phyloP scores from a whole-genome alignment of 108 stramenopile genomes.

The Cyclotella sp. region DNA sequence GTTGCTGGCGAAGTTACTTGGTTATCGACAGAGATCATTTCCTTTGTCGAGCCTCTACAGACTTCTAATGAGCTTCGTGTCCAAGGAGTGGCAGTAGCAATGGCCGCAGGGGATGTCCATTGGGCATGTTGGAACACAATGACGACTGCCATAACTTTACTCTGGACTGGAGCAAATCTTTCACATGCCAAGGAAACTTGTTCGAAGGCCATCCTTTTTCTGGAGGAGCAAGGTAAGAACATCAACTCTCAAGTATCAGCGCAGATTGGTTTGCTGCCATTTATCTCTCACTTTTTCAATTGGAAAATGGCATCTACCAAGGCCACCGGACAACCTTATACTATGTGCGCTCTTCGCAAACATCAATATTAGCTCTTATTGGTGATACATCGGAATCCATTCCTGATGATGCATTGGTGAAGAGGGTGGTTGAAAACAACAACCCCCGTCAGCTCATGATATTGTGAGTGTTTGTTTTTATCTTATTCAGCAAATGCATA shows the following conservation, averaged over 20 bases:
- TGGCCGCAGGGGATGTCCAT: conserved; percentile 16
- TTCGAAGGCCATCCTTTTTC: not conserved
- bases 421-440: not conserved
- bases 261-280: too few relatives aligned
- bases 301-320: too few relatives aligned
- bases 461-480: not conserved
- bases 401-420: too few relatives aligned
- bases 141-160: not conserved
- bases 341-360: too few relatives aligned
- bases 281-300: too few relatives aligned
- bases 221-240: not conserved
- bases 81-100: conserved; percentile 6
- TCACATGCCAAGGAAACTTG: not conserved
- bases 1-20: conserved; percentile 10
- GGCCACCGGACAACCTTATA: too few relatives aligned
- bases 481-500: not conserved
- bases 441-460: not conserved
- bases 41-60: conserved; percentile 4
- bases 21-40: not conserved
- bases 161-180: conserved; percentile 1
- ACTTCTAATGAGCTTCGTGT: not conserved
- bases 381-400: too few relatives aligned
- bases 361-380: too few relatives aligned
- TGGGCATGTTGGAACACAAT: not conserved
- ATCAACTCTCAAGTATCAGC: too few relatives aligned